Conservation (phyloP, 2,329 filamentous ascomycete species). For the Fusarium mexicanum region DNA sequence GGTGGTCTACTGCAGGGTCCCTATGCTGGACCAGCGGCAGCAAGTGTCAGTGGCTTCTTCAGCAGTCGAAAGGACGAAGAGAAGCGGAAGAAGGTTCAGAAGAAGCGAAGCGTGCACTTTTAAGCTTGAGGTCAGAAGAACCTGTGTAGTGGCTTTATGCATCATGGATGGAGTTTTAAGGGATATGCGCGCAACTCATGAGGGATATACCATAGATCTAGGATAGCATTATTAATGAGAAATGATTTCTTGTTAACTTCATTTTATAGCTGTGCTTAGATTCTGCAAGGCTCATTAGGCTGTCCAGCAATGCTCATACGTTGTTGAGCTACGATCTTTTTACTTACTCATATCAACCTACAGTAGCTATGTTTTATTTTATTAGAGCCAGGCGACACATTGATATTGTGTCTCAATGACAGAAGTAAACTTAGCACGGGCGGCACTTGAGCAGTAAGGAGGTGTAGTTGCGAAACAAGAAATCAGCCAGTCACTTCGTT, state of each 20-base stretch:
- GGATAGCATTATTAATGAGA: constrained; percentile 8
- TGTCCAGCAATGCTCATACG: not conserved
- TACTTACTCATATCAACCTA: not conserved
- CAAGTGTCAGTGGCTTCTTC: constrained; percentile 59
- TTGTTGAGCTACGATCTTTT: not conserved
- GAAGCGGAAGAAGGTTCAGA: constrained; percentile 55
- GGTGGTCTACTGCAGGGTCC: constrained; percentile 45
- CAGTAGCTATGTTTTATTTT: not conserved
- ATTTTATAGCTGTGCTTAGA: no score
- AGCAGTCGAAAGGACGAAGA: constrained; percentile 49
- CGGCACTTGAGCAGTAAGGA: not conserved
- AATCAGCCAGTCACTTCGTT: not conserved
- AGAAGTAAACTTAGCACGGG: not conserved
- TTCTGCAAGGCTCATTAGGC: not conserved
- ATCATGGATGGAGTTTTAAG: constrained; percentile 15
- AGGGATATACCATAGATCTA: constrained; percentile 42
- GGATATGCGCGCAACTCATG: constrained; percentile 6
- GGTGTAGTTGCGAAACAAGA: not conserved
- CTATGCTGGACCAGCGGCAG: constrained; percentile 53
- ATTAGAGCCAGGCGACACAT: not conserved
- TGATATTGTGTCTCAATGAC: not conserved
- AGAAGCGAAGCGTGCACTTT: constrained; percentile 61
- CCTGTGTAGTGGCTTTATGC: not conserved
- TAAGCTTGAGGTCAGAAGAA: constrained; percentile 29
- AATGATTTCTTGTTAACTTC: not conserved